Evolutionary conservation across 768 basidiomycete genomes (phyloP).

Genomic region (Collybia nuda): DNA sequence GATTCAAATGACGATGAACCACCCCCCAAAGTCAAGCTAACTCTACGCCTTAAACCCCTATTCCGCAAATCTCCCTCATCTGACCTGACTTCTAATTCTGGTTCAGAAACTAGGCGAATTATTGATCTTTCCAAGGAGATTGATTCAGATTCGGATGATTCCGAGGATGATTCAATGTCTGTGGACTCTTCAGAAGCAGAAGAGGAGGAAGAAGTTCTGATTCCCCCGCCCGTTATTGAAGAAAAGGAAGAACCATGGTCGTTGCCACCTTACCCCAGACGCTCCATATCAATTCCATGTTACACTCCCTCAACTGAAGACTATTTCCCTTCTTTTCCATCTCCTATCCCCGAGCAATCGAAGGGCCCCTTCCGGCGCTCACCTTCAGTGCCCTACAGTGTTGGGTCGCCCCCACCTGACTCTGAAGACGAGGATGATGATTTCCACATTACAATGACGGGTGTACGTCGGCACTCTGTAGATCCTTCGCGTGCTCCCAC

Average conservation of each 20-base stretch:
- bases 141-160: slow-evolving; percentile 33
- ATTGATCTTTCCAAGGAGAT: slow-evolving; percentile 44
- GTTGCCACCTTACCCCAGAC: slow-evolving; percentile 55
- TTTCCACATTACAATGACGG: slow-evolving; percentile 42
- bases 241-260: slow-evolving; percentile 49
- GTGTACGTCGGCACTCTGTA: slow-evolving; percentile 30
- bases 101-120: slow-evolving; percentile 14
- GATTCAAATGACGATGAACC: slow-evolving; percentile 40
- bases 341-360: slow-evolving; percentile 13
- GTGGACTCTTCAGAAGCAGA: slow-evolving; percentile 42
- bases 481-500: slow-evolving; percentile 14
- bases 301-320: slow-evolving; percentile 49
- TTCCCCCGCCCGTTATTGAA: slow-evolving; percentile 19
- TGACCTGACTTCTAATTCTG: slow-evolving; percentile 24
- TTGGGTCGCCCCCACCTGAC: slow-evolving; percentile 71
- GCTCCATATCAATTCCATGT: slow-evolving; percentile 55
- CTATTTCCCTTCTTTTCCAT: slow-evolving; percentile 27
- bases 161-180: slow-evolving; percentile 44
- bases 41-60: slow-evolving; percentile 59
- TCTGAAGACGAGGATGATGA: slow-evolving; percentile 64
- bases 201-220: slow-evolving; percentile 5
- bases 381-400: slow-evolving; percentile 54
- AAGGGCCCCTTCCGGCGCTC: slow-evolving; percentile 47
- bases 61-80: slow-evolving; percentile 20
- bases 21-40: slow-evolving; percentile 71